Base-by-base conservation (phyloP, 495 filamentous ascomycete genomes). In the Sporormia fimetaria region DNA sequence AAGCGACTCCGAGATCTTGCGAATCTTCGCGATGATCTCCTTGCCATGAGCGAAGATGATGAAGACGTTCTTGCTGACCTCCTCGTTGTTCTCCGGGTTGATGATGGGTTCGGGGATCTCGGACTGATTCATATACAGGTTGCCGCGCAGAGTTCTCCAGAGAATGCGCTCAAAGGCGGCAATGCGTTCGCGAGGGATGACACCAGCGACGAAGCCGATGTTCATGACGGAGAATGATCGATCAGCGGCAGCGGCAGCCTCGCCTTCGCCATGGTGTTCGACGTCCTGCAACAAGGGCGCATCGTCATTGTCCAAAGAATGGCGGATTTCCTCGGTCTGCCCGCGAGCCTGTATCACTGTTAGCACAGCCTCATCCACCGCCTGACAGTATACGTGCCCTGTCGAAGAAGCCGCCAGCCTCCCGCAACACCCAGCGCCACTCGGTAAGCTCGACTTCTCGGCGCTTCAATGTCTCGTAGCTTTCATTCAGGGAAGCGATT, bases 121-220 rank as follows among this genome's bases (percentile, higher is more conserved):
- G 23, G 87, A 84, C 67, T 99, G 90, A 65, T 96, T 99, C 90
- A 99, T 99, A 67, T 95, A 99, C 14, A 99, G 73, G 63, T 99
- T 99, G 49, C 90, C 90, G 54, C 90, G 86, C 38, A 99, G 68
- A 0, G 90, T 94, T 39, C 90, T 72, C 90, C 90, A 99, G 11
- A 99, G 71, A 47, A 96, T 96, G 36, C 90, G 78, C 63, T 99
- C 90, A 56, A 99, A 95, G 22, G 90, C 81, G 6, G 80, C 87
- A 41, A 96, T 90, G 6, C 87, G 78, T 47, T 95, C 88, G 17
- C 87, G 72, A 17, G 83, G 80, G 53, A 99, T 96, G 37, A 96
- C 92, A 61, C 90, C 90, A 37, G 92, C 80, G n/a, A 99, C 90
- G 51, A 99, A 96, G n/a, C 92, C 92, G 53, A 99, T 96, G 60